phyloP scores from a whole-genome alignment of 768 basidiomycete species.

The Agaricus subrufescens region DNA sequence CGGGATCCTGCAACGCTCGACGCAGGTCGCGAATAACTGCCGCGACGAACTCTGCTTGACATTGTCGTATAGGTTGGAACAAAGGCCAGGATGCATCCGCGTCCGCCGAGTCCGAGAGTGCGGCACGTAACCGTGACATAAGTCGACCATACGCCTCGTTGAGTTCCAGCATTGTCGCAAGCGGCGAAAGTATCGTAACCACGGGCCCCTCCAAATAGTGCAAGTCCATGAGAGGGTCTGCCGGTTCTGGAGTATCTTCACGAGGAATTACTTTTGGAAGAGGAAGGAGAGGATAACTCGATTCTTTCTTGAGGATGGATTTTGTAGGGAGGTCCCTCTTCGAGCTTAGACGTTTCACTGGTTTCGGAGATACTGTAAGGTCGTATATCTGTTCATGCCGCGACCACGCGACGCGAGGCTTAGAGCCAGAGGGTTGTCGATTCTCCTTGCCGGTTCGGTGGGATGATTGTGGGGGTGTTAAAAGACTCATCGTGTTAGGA shows the following conservation, averaged over 20 bases:
- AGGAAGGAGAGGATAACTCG: conserved; percentile 19
- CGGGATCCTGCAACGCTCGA: conserved; percentile 59
- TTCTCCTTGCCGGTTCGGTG: conserved; percentile 47
- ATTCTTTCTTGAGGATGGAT: conserved; percentile 18
- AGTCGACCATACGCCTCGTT: conserved; percentile 75
- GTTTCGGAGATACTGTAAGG: conserved; percentile 24
- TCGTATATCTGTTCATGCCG: conserved; percentile 44
- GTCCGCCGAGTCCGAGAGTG: conserved; percentile 40
- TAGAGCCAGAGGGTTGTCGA: conserved; percentile 11
- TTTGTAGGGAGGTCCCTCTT: conserved; percentile 22
- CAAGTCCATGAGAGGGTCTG: conserved; percentile 57
- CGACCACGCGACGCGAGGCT: conserved; percentile 46
- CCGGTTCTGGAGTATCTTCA: conserved; percentile 75
- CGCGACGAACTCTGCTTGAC: conserved; percentile 44
- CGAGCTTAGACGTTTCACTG: conserved; percentile 15
- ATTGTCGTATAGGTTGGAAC: conserved; percentile 63
- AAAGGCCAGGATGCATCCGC: conserved; percentile 64
- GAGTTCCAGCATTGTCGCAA: conserved; percentile 49
- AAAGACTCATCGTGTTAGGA: conserved; percentile 37
- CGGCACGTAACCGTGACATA: conserved; percentile 54
- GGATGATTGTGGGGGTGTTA: conserved; percentile 57
- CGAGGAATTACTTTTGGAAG: conserved; percentile 28
- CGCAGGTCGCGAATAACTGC: conserved; percentile 67
- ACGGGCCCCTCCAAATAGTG: conserved; percentile 66
- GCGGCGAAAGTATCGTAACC: conserved; percentile 46